phyloP scores from a whole-genome alignment of 768 basidiomycete genomes.

The Podaxis sp. region DNA sequence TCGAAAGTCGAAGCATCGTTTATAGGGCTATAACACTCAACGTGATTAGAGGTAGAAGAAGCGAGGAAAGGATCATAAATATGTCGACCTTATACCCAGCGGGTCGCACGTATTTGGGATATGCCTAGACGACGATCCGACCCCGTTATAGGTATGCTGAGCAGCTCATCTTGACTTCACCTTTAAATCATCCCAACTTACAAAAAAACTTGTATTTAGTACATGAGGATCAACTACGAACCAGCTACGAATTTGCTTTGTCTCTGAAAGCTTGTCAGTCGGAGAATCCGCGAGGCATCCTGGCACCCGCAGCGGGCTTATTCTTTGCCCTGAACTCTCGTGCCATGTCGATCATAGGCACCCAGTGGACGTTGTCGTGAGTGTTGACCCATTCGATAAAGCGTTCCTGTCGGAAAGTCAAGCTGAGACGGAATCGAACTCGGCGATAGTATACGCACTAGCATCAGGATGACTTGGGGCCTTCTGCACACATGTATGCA shows the following conservation, averaged over 20 bases:
- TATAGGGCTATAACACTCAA: no score
- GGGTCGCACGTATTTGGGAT: no score
- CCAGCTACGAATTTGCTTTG: not conserved
- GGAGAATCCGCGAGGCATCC: conserved; percentile 52
- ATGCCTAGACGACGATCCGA: no score
- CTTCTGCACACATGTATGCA: conserved; percentile 34
- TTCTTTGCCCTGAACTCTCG: conserved; percentile 58
- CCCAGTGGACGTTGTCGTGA: conserved; percentile 70
- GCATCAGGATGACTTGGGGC: conserved; percentile 73
- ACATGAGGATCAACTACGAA: no score
- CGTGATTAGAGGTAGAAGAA: no score
- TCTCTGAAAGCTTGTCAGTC: not conserved
- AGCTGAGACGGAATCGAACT: not conserved
- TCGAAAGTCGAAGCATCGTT: no score
- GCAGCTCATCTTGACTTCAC: no score
- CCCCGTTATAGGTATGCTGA: no score
- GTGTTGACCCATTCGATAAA: conserved; percentile 77
- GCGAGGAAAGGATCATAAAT: no score
- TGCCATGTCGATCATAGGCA: conserved; percentile 68
- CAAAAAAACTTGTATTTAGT: no score
- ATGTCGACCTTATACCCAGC: no score
- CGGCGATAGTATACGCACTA: conserved; percentile 35
- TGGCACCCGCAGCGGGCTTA: conserved; percentile 45
- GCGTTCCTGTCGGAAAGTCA: conserved; percentile 43
- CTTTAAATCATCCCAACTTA: no score